Evolutionary conservation across 495 filamentous ascomycete genomes (phyloP).

Genomic region (Penicillium turbatum): DNA sequence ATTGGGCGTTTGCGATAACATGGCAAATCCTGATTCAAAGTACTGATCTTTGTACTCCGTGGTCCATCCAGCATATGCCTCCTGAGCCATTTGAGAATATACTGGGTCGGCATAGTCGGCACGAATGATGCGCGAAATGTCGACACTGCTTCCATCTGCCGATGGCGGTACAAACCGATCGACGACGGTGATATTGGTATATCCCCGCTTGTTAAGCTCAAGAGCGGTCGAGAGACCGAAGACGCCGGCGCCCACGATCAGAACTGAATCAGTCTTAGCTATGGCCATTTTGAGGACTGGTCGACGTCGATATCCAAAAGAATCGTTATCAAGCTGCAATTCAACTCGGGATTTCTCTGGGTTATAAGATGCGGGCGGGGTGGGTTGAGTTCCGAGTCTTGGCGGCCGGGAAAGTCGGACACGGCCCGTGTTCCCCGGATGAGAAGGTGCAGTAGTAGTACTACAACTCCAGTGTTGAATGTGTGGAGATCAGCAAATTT

Average conservation of each 20-base stretch:
- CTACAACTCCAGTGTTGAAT: background rate
- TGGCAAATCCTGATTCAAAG: slow-evolving; percentile 1
- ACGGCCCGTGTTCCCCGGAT: slow-evolving; percentile 18
- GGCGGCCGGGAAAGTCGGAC: slow-evolving; percentile 19
- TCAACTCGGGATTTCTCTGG: background rate
- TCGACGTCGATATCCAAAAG: background rate
- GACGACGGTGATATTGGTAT: slow-evolving; percentile 36
- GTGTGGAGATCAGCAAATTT: background rate
- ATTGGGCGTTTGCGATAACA: slow-evolving; percentile 1
- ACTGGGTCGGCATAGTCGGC: slow-evolving; percentile 62
- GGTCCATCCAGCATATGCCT: slow-evolving; percentile 57
- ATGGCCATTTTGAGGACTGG: slow-evolving; percentile 12
- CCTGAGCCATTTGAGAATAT: slow-evolving; percentile 55
- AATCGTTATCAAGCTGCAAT: background rate
- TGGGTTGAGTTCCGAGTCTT: slow-evolving; percentile 19
- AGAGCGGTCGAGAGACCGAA: slow-evolving; percentile 18
- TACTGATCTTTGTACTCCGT: slow-evolving; percentile 4
- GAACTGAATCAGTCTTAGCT: slow-evolving; percentile 21
- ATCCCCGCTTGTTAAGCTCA: slow-evolving; percentile 11
- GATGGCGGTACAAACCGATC: slow-evolving; percentile 53
- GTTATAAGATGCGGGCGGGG: slow-evolving; percentile 3
- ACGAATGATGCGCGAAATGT: slow-evolving; percentile 60
- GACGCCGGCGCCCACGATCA: slow-evolving; percentile 13
- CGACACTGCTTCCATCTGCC: slow-evolving; percentile 53
- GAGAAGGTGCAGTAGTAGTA: background rate